These are phyloP conservation scores for Cladosporium cucumerinum DNA, from an alignment of 2,329 filamentous ascomycete genomes.

Conservation along the genomic window DNA sequence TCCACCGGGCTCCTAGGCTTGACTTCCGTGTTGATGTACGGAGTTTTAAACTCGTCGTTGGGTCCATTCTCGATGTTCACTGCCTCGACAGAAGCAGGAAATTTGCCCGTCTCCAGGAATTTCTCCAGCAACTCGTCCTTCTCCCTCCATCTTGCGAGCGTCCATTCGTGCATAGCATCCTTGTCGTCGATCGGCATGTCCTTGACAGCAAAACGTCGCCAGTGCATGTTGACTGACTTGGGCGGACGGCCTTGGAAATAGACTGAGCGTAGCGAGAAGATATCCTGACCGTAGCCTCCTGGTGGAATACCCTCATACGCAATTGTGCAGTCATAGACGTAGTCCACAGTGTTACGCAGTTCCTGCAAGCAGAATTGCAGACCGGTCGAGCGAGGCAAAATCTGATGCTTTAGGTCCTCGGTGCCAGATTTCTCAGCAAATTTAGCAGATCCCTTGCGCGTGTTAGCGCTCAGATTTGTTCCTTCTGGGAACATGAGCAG, in stretches of 20 bases:
- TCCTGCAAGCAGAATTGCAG: constrained; percentile 76
- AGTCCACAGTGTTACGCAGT: constrained; percentile 70
- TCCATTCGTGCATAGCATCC: constrained; percentile 74
- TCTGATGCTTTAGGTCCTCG: constrained; percentile 64
- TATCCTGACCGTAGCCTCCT: constrained; percentile 74
- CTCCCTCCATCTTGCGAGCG: constrained; percentile 80
- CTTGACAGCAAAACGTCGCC: constrained; percentile 76
- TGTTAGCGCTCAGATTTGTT: constrained; percentile 76
- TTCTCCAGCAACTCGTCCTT: constrained; percentile 85
- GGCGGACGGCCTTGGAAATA: constrained; percentile 87
- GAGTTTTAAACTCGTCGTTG: constrained; percentile 36
- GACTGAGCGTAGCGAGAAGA: constrained; percentile 79
- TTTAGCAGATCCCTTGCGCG: constrained; percentile 62
- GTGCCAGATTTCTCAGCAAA: constrained; percentile 75
- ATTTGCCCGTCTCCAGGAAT: constrained; percentile 70
- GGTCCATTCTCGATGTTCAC: constrained; percentile 32
- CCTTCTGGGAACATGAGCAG: constrained; percentile 83
- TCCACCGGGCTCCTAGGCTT: constrained; percentile 39
- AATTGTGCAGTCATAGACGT: constrained; percentile 89
- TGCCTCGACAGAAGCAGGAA: constrained; percentile 63
- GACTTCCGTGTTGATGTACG: constrained; percentile 49
- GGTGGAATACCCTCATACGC: constrained; percentile 92
- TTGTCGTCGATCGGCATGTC: constrained; percentile 76
- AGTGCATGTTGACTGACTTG: constrained; percentile 94
- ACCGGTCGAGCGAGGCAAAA: constrained; percentile 78